Base-by-base conservation (phyloP, 768 basidiomycete species). In the Sutorius australiensis region DNA sequence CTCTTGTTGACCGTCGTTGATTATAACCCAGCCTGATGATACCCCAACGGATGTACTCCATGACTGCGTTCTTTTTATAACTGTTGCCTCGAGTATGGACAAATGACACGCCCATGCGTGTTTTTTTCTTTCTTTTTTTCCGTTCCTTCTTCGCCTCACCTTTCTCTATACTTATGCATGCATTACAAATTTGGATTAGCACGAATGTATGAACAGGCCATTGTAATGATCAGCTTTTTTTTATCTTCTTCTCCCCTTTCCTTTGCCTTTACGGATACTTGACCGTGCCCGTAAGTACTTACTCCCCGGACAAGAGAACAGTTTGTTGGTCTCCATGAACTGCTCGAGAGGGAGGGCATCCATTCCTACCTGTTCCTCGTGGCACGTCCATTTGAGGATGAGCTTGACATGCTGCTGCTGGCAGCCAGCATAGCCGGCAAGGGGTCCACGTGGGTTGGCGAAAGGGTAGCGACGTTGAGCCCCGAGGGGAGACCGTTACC, bases 11-110 rank as follows among this genome's bases (percentile, higher is more conserved):
- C 9, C n/a, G 8, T 17, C 36, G 28, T 53, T n/a, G 46, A 66
- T 50, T 27, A 33, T 67, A 63, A 66, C 68, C 54, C 58, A 40
- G 34, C 51, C 36, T 46, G 13, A 56, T 48, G 68, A 68, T 71
- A 68, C 67, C 67, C 60, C 46, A 47, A 54, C 39, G 27, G 44
- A 57, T 43, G 24, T 42, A 39, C 49, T 47, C 37, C 50, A 45
- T 56, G 42, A 50, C 50, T 53, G 31, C 53, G 33, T 53, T 50
- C 38, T 61, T 52, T 50, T 58, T 51, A 57, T 53, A 50, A 38
- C 30, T 36, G 32, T 51, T 21, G 19, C 38, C 17, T 16, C 27
- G 32, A 46, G 39, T 40, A 51, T 41, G 50, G 50, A 63, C 37
- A 13, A 12, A 36, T 38, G 41, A 38, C 27, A 39, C 56, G 41